phyloP scores from a whole-genome alignment of 768 basidiomycete species.

The Hemileccinum impolitum region DNA sequence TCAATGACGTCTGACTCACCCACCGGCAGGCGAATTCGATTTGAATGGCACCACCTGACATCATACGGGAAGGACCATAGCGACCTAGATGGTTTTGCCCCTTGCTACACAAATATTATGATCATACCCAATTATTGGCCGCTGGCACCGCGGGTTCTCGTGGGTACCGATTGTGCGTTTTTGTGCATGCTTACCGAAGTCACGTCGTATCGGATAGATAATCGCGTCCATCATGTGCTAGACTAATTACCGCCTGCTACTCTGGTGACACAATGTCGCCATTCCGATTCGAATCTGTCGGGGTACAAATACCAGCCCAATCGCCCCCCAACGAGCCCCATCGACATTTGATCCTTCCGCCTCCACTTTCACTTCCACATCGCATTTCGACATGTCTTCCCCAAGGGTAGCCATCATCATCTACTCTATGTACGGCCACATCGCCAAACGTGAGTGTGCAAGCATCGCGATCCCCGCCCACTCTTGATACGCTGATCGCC shows the following conservation, averaged over 20 bases:
- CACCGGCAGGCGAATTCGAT: too few species aligned
- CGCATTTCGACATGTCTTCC: slow-evolving; percentile 39
- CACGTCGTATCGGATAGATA: background rate
- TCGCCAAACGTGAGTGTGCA: slow-evolving; percentile 54
- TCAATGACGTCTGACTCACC: background rate
- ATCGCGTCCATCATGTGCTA: slow-evolving; percentile 12
- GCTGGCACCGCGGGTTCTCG: slow-evolving; percentile 8
- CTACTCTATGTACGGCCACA: slow-evolving; percentile 74
- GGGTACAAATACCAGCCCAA: slow-evolving; percentile 13
- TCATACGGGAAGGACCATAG: too few species aligned
- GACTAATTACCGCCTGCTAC: background rate
- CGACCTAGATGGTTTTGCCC: background rate
- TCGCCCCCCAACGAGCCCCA: background rate
- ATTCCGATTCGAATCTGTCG: background rate
- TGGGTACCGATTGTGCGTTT: slow-evolving; percentile 11
- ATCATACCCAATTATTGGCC: background rate
- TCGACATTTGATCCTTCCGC: background rate
- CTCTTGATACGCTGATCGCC: background rate
- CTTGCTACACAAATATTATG: background rate
- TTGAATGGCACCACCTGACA: too few species aligned
- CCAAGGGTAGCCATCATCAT: slow-evolving; percentile 63
- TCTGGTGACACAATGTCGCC: slow-evolving; percentile 3
- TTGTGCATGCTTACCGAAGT: slow-evolving; percentile 5
- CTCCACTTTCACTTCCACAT: background rate
- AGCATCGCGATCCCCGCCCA: background rate